Evolutionary conservation across 331 rosid species (phyloP).

Genomic region (Quercus tomentella): DNA sequence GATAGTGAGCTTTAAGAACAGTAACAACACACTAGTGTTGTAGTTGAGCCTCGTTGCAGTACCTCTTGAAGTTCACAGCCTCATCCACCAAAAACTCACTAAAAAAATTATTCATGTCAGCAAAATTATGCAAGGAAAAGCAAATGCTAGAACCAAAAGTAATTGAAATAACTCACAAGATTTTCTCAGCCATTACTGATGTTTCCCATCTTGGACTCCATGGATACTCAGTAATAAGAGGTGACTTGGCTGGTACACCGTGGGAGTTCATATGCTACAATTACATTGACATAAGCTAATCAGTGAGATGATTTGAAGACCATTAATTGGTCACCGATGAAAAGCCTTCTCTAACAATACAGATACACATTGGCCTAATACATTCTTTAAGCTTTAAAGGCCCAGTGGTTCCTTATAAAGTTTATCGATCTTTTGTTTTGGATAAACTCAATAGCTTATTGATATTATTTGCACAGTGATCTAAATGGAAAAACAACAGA

Average conservation of each 20-base stretch:
- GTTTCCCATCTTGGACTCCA: slow-evolving; percentile 96
- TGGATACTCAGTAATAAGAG: slow-evolving; percentile 50
- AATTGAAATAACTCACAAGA: slow-evolving; percentile 43
- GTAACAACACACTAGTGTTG: slow-evolving; percentile 18
- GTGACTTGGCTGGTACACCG: slow-evolving; percentile 65
- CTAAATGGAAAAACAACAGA: not conserved
- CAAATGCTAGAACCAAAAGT: too few relatives aligned
- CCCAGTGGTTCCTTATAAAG: not conserved
- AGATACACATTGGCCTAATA: not conserved
- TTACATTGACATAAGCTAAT: slow-evolving; percentile 6
- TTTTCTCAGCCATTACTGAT: slow-evolving; percentile 65
- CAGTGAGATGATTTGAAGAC: not conserved
- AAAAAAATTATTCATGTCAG: slow-evolving; percentile 15
- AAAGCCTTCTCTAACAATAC: not conserved
- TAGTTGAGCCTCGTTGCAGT: slow-evolving; percentile 59
- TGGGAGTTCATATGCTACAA: slow-evolving; percentile 74
- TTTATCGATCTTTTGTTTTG: not conserved
- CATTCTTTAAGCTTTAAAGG: not conserved
- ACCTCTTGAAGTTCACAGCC: slow-evolving; percentile 77
- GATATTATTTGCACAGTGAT: not conserved
- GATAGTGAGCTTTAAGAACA: not conserved
- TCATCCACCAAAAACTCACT: slow-evolving; percentile 81
- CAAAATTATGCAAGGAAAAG: not conserved
- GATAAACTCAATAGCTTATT: too few relatives aligned
- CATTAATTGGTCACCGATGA: not conserved